Evolutionary conservation across 2,329 filamentous ascomycete species (phyloP).

Genomic region (Hypoxylon sp.): DNA sequence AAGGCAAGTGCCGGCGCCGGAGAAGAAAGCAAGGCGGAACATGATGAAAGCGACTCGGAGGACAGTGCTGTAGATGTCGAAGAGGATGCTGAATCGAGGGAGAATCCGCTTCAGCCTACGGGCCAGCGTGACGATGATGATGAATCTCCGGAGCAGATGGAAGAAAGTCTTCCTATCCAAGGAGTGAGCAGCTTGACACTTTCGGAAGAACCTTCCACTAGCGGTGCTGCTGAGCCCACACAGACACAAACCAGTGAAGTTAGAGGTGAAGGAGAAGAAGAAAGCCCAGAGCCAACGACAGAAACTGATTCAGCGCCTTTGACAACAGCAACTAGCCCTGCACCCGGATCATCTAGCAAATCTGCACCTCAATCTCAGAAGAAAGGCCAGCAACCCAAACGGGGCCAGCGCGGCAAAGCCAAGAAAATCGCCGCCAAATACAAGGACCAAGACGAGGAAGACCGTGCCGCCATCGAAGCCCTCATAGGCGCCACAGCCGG

Average conservation of each 20-base stretch:
- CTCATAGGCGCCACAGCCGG: slow-evolving; percentile 85
- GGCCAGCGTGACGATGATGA: slow-evolving; percentile 49
- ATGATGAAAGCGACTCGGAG: slow-evolving; percentile 53
- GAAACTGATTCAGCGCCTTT: slow-evolving; percentile 48
- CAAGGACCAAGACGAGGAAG: slow-evolving; percentile 94
- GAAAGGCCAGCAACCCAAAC: slow-evolving; percentile 67
- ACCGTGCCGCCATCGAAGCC: slow-evolving; percentile 84
- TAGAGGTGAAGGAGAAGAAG: slow-evolving; percentile 52
- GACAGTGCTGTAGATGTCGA: slow-evolving; percentile 53
- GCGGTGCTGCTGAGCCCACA: slow-evolving; percentile 38
- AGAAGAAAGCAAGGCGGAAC: slow-evolving; percentile 45
- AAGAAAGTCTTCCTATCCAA: slow-evolving; percentile 28
- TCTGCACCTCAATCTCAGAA: slow-evolving; percentile 55
- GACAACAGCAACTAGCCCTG: slow-evolving; percentile 51
- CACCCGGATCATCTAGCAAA: slow-evolving; percentile 52
- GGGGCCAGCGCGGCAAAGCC: slow-evolving; percentile 84
- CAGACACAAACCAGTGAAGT: slow-evolving; percentile 45
- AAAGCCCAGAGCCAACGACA: slow-evolving; percentile 52
- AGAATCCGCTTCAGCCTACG: slow-evolving; percentile 57
- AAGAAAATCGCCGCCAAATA: slow-evolving; percentile 94
- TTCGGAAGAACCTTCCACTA: slow-evolving; percentile 28
- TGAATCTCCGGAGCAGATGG: slow-evolving; percentile 44
- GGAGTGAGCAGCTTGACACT: slow-evolving; percentile 45
- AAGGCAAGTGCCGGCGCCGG: slow-evolving; percentile 12
- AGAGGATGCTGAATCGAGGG: slow-evolving; percentile 49